Base-by-base conservation (phyloP, 2,329 filamentous ascomycete genomes). In the Pestalotiopsis sp. region DNA sequence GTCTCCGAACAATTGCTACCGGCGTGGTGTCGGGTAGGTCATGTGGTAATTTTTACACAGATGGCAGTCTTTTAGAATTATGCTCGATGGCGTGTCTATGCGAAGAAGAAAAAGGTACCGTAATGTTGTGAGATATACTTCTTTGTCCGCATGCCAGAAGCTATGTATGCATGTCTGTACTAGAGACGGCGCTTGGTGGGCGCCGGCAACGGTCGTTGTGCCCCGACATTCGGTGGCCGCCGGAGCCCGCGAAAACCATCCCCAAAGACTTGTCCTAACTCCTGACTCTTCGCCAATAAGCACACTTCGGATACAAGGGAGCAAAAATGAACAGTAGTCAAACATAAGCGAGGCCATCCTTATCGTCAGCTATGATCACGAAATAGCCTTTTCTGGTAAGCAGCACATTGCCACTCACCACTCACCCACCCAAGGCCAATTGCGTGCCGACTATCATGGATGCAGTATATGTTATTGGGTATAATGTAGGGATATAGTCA, bases 181-280 rank as follows among this genome's bases (percentile, higher is more conserved):
- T 49, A 36, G 25, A 49, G 17, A 12, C n/a, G 63, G 20, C 17
- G 63, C 49, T 56, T 36, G 64, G 52, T 64, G 20, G 56, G 52
- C n/a, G 52, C 31, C 64, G 31, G 31, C 31, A 36, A 36, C 31
- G 31, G 31, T 36, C 31, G 20, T 31, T 60, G 64, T 41, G 9
- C 64, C 20, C 31, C 56, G 14, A 17, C 23, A 41, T 13, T 39
- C 64, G 64, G 64, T 60, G 64, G 64, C 56, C 64, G 64, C 52
- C 64, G 64, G 64, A 59, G 56, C 64, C 64, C 64, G 64, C 52
- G 27, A 52, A 14, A 14, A 63, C 20, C 17, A 36, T 39, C 31
- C 11, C 11, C n/a, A 14, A 64, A 56, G 3, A 60, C 57, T 14
- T 31, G 45, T 52, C 20, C 27, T 27, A 4, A 25, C 25, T 25